Percentiles rank a stretch among this genome's conserved stretches.
phyloP scores from a whole-genome alignment of 192 early-diverging fungal species.

The Rhizoclosmatium sp. region DNA sequence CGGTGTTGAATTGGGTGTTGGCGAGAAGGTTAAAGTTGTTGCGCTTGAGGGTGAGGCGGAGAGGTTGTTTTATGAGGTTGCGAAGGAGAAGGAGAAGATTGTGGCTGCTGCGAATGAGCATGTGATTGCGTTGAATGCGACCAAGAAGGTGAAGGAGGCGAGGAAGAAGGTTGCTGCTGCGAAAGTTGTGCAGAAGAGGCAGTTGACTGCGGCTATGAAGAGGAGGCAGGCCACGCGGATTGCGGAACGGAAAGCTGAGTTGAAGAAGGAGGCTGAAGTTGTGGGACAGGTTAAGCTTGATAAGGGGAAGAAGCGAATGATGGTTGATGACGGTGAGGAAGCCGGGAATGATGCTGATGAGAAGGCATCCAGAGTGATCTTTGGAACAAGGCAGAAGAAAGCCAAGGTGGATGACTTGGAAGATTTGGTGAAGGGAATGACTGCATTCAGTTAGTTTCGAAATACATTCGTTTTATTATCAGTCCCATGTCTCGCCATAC shows the following conservation, averaged over 20 bases:
- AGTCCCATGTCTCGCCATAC: no score
- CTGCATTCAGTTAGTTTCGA: neutral
- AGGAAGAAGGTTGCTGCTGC: neutral
- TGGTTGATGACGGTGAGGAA: constrained; percentile 7
- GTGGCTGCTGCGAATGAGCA: neutral
- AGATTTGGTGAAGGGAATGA: constrained; percentile 32
- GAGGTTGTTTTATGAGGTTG: constrained; percentile 7
- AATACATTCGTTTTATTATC: no score
- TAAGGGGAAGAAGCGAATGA: constrained; percentile 20
- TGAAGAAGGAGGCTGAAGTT: neutral
- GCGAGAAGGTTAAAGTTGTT: constrained; percentile 11
- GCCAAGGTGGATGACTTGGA: constrained; percentile 26
- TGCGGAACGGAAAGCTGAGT: neutral
- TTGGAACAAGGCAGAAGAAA: neutral
- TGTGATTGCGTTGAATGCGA: constrained; percentile 12
- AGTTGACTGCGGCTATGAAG: neutral
- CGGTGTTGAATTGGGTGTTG: constrained; percentile 1
- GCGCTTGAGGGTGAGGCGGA: constrained; percentile 23
- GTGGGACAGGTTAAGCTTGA: neutral
- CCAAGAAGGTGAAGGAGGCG: constrained; percentile 4
- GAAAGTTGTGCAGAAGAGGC: neutral
- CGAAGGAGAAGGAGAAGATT: constrained; percentile 14
- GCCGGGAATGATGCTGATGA: neutral
- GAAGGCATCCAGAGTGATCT: neutral
- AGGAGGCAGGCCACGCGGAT: neutral